Conservation (phyloP, 176 grass and related monocot genomes). For the Eremochloa ophiuroides region DNA sequence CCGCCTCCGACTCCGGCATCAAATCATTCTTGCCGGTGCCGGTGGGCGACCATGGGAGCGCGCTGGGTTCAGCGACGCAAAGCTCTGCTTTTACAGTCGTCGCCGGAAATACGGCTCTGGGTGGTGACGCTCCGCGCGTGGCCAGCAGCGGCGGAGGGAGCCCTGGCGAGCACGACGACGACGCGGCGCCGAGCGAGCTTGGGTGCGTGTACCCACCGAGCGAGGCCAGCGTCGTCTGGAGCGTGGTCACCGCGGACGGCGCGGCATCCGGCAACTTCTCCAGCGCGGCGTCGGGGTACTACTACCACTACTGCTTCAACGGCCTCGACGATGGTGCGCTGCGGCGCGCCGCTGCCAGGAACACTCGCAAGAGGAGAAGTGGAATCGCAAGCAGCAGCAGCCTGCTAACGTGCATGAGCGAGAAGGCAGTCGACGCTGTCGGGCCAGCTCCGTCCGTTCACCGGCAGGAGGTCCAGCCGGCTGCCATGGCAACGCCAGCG, state of each 20-base stretch:
- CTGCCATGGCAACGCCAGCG: background rate
- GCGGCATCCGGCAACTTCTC: slow-evolving; percentile 50
- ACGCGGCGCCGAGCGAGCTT: slow-evolving; percentile 22
- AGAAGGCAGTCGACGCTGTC: slow-evolving; percentile 5
- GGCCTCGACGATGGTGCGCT: background rate
- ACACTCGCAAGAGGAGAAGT: background rate
- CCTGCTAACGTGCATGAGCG: slow-evolving; percentile 33
- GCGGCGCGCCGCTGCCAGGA: background rate
- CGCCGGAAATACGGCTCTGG: background rate
- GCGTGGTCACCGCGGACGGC: slow-evolving; percentile 49
- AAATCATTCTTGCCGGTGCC: background rate
- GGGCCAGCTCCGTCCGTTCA: background rate
- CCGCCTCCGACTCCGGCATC: background rate
- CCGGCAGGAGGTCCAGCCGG: background rate
- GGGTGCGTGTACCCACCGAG: slow-evolving; percentile 39
- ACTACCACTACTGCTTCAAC: slow-evolving; percentile 15
- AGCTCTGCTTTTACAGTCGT: slow-evolving; percentile 16
- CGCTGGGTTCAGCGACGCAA: background rate
- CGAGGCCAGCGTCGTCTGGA: slow-evolving; percentile 50
- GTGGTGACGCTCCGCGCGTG: background rate
- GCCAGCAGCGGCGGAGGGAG: background rate
- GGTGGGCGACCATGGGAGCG: background rate
- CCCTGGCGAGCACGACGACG: background rate
- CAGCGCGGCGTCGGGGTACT: slow-evolving; percentile 37
- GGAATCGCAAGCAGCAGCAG: background rate